Base-by-base conservation (phyloP, 352 stramenopile species). In the Aphanomyces astaci region DNA sequence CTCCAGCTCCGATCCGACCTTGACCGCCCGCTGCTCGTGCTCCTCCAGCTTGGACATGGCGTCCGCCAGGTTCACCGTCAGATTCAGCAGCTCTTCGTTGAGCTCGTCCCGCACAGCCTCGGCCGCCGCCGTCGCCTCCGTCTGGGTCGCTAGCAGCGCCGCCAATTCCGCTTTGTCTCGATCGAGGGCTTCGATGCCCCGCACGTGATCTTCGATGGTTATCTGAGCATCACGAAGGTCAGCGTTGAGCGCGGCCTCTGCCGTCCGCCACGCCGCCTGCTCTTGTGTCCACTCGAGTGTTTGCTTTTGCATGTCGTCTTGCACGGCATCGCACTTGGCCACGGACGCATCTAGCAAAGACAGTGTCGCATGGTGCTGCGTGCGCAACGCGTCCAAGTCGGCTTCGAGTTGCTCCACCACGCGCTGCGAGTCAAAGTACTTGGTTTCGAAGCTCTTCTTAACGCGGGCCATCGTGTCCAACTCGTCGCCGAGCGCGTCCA, bases 401-500 rank as follows among this genome's bases (percentile, higher is more conserved):
- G 19, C 28, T 17, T 59, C 32, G 25, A 56, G 33, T 9, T 52
- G 46, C 27, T 81, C 72, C 33, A 86, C 66, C 15, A 32, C 3
- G 15, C 79, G 64, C 19, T 72, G 66, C 0, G 79, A 78, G 9
- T 82, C 75, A 62, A 91, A 89, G 53, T 87, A 91, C 62, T 86
- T 87, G 0, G 46, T 53, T 64, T 90, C 84, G 52, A 90, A 93
- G 15, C 74, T 86, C 39, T 78, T 77, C 49, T 90, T 91, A n/a
- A 93, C 68, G 0, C 82, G 76, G 27, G 66, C 71, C 30, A 86
- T 36, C 33, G 89, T 76, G 13, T 84, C 80, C 1, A 91, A 56
- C 3, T 88, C 66, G 55, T 93, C 81, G 0, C 82, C 33, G 0
- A 93, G 71, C 1, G 30, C 36, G 25, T 90, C 81, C 28, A 93